A percentile compares a stretch with the other conserved stretches of the same genome.
Conservation (phyloP, 2,329 filamentous ascomycete species). For the Endocalyx cinctus region DNA sequence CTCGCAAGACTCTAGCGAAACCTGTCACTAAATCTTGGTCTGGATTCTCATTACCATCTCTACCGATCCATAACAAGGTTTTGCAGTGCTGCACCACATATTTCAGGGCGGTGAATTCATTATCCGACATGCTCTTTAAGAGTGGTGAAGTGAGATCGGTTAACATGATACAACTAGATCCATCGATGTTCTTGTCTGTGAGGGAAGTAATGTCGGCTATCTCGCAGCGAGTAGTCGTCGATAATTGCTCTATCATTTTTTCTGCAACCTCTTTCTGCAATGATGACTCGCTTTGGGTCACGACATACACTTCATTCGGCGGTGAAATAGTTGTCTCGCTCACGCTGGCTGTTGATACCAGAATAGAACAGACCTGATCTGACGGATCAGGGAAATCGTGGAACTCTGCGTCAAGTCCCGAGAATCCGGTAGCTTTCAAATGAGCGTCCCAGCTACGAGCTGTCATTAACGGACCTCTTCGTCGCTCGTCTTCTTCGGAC, state of each 20-base stretch:
- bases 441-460: constrained; percentile 5
- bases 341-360: constrained; percentile 17
- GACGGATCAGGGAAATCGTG: constrained; percentile 9
- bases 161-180: constrained; percentile 16
- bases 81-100: constrained; percentile 13
- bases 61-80: constrained; percentile 7
- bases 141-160: constrained; percentile 15
- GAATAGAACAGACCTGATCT: constrained; percentile 13
- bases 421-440: constrained; percentile 15
- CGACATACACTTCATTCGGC: constrained; percentile 6
- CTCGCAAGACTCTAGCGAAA: constrained; percentile 17
- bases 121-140: constrained; percentile 13
- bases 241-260: not conserved
- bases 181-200: constrained; percentile 6
- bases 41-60: constrained; percentile 10
- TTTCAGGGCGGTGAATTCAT: constrained; percentile 14
- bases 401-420: constrained; percentile 20
- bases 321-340: not conserved
- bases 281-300: constrained; percentile 6
- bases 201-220: constrained; percentile 9
- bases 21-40: constrained; percentile 17
- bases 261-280: constrained; percentile 1
- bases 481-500: constrained; percentile 21
- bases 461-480: constrained; percentile 19
- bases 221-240: constrained; percentile 4